Evolutionary conservation across 1,284 basidiomycete species (phyloP), one percentile per base, ranked within the genome.

Genomic region (Malassezia psittaci): DNA sequence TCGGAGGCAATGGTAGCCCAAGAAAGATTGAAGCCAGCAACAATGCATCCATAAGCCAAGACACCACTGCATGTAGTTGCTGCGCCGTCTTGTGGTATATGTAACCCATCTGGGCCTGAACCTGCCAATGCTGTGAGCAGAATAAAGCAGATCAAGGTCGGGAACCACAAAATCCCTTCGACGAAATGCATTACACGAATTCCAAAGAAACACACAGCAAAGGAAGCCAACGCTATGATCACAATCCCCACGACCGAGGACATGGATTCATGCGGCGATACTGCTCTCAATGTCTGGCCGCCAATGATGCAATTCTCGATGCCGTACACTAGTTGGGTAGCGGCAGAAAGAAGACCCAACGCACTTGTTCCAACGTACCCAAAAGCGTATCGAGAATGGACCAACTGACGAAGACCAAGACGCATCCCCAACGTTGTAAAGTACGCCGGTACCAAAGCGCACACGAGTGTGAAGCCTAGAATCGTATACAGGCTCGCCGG

Each of bases 141-240:
- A 59, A 79, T 75, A 77, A 82, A 81, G 65, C 83, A 78, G 65
- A 91, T 77, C 19, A 90, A 72, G 29, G 89, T 81, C 0, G 88
- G 88, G 19, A 87, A 77, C 84, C 86, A 90, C 3, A 85, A 79
- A 57, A 81, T 83, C 8, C 81, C 78, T 60, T 85, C 82, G 65
- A 82, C 83, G 52, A 77, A 65, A 64, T 83, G 82, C 18, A 90
- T 78, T 9, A 88, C 80, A 48, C 78, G 81, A 69, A 83, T 83
- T 0, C 88, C 88, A 68, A 83, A 85, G 72, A 90, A 90, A 12
- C 85, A 87, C 16, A 90, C 76, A 13, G 87, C 70, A 29, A 94
- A 79, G 3, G 87, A 85, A 46, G 91, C 79, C 29, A 86, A 62
- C 0, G 83, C 81, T 24, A 91, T 85, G 42, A 96, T 83, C 21